Evolutionary conservation across 2,329 filamentous ascomycete genomes (phyloP), one percentile per base, ranked within the genome.

Genomic region (Gliomastix tumulicola): DNA sequence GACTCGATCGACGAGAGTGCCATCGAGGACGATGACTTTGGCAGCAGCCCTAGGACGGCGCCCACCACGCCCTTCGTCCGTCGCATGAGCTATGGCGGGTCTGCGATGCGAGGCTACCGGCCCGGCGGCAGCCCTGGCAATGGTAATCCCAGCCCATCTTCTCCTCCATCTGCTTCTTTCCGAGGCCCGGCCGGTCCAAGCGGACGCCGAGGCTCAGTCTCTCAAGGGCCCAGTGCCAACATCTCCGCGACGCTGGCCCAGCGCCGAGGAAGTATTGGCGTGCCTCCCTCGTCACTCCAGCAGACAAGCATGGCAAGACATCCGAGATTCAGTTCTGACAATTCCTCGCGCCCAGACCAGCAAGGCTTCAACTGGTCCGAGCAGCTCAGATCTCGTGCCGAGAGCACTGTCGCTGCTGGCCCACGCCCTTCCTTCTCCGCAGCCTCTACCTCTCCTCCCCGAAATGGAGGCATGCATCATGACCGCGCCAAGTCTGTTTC

Each of bases 331-430:
- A 60, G 68, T 74, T 79, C 80, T 84, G 75, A 84, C 79, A 67
- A 65, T 64, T 65, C 64, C 46, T 62, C 64, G 59, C 75, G 72
- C 63, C 65, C 77, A 89, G 84, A 87, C 73, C 88, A 92, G 54
- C 56, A 60, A 74, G 87, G 86, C 61, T 95, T 94, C 75, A 94
- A 94, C 66, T 95, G 90, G 84, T 87, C 88, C 57, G 90, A 96
- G 69, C 89, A 94, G 69, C 79, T 96, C 71, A 87, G 88, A 62
- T 84, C 82, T 54, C 84, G 89, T 57, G 89, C 89, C 51, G 88
- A 94, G 68, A 89, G 88, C 63, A 82, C 79, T 51, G 72, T 82
- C 40, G 62, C 72, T 30, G 71, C 18, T 19, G 41, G 69, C 48
- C 59, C 69, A 34, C 71, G 76, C 39, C 65, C 77, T 32, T 72